Percentiles rank a stretch among this genome's conserved stretches.
These are phyloP conservation scores for Bacidia rubella DNA, from an alignment of 495 filamentous ascomycete species.

Conservation along the genomic window DNA sequence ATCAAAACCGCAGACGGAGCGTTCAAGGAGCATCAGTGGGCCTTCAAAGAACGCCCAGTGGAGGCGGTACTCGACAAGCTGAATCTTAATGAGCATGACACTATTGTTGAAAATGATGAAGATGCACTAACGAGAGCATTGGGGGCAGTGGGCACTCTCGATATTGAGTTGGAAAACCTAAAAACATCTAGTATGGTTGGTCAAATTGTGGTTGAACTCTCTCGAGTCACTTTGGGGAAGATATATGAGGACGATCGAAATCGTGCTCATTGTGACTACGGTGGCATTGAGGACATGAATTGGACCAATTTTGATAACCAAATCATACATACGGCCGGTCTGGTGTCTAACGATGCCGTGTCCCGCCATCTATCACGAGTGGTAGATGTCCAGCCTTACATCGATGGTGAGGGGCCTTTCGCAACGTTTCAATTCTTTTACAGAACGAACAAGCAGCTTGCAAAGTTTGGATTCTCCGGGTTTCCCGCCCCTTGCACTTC, in stretches of 20 bases:
- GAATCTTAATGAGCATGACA: constrained; percentile 11
- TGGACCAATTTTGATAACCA: no score
- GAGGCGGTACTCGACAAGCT: constrained; percentile 12
- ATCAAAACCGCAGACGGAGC: constrained; percentile 15
- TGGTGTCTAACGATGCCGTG: not conserved
- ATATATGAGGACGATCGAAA: not conserved
- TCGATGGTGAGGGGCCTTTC: constrained; percentile 2
- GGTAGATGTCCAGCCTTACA: constrained; percentile 7
- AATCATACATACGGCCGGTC: constrained; percentile 16
- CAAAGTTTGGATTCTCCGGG: constrained; percentile 14
- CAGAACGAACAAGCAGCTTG: constrained; percentile 15
- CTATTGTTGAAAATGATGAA: constrained; percentile 8
- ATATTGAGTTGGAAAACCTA: not conserved
- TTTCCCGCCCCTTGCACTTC: not conserved
- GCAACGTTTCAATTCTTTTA: constrained; percentile 22
- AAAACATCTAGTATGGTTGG: not conserved
- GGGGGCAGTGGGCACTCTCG: constrained; percentile 6
- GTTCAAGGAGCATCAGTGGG: constrained; percentile 16
- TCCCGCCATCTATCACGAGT: not conserved
- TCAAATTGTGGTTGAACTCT: not conserved
- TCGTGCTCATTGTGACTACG: not conserved
- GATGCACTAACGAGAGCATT: constrained; percentile 16
- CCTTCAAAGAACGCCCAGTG: constrained; percentile 22
- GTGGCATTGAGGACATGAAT: no score
- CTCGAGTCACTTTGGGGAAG: not conserved